phyloP scores from a whole-genome alignment of 805 yeast species.

The Maudiozyma saulgeensis region DNA sequence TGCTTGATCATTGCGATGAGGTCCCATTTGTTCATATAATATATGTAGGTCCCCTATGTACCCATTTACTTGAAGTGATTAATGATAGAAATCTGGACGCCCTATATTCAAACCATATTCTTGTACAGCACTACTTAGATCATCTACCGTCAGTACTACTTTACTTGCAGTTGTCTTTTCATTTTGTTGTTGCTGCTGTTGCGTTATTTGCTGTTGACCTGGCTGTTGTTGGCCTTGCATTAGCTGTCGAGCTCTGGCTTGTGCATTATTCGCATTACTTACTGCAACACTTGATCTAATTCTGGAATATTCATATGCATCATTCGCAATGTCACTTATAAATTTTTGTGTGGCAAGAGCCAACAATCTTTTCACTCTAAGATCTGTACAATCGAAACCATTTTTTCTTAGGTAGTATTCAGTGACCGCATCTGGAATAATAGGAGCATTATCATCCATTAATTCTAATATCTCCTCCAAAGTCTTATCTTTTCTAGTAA shows the following conservation, averaged over 20 bases:
- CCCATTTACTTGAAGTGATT: constrained; percentile 1
- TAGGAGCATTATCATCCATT: constrained; percentile 92
- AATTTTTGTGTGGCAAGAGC: constrained; percentile 96
- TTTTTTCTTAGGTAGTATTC: constrained; percentile 82
- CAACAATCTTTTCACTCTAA: constrained; percentile 67
- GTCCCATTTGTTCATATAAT: too few relatives aligned
- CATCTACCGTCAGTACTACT: constrained; percentile 86
- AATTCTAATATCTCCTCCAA: constrained; percentile 73
- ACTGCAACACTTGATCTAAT: constrained; percentile 84
- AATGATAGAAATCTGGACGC: constrained; percentile 91
- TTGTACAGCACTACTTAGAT: constrained; percentile 80
- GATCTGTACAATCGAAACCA: constrained; percentile 75
- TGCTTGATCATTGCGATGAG: too few relatives aligned
- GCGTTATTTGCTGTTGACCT: constrained; percentile 31
- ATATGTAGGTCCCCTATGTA: too few relatives aligned
- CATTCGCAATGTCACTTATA: constrained; percentile 87
- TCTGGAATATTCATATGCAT: constrained; percentile 90
- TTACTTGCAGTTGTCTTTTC: constrained; percentile 44
- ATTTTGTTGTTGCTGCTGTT: constrained; percentile 37
- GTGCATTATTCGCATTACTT: constrained; percentile 78
- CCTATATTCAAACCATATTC: constrained; percentile 87
- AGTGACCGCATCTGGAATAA: constrained; percentile 93
- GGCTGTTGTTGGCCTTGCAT: constrained; percentile 52
- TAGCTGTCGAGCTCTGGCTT: constrained; percentile 70
- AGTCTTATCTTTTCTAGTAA: constrained; percentile 70